Evolutionary conservation across 169 alveolate genomes (phyloP).

Genomic region (Cryptosporidium meleagridis): DNA sequence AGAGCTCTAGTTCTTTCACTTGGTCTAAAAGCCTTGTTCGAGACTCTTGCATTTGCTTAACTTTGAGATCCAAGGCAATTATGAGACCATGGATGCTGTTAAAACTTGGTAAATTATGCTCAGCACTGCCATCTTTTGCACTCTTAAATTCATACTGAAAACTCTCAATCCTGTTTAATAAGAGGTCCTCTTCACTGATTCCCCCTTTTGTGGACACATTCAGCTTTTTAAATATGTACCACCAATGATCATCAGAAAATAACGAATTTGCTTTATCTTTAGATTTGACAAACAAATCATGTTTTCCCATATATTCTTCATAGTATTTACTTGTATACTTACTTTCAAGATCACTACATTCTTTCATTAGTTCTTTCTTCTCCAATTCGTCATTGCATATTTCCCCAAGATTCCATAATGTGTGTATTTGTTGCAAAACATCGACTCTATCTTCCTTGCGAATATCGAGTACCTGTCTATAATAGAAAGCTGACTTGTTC

Average conservation of each 20-base stretch:
- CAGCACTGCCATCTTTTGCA: slow-evolving; percentile 19
- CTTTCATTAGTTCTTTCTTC: not conserved
- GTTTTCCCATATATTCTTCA: slow-evolving; percentile 15
- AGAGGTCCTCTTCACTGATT: not conserved
- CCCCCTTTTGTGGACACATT: not conserved
- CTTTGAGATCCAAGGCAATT: not conserved
- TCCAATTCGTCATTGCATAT: not conserved
- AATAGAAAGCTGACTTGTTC: not conserved
- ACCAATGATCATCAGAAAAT: slow-evolving; percentile 32
- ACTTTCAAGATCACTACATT: slow-evolving; percentile 21
- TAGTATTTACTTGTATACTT: slow-evolving; percentile 11
- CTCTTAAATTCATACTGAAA: slow-evolving; percentile 53
- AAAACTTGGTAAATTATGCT: slow-evolving; percentile 11
- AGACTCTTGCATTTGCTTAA: slow-evolving; percentile 9
- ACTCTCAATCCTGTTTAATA: slow-evolving; percentile 9
- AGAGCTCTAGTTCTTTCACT: not conserved
- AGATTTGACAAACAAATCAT: not conserved
- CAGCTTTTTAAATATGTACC: slow-evolving; percentile 15
- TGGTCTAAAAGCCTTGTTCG: not conserved
- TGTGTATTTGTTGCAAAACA: slow-evolving; percentile 54
- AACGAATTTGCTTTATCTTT: slow-evolving; percentile 34
- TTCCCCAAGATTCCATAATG: slow-evolving; percentile 54
- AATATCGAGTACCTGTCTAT: slow-evolving; percentile 55
- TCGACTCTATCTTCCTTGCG: slow-evolving; percentile 68
- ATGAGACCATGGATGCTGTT: slow-evolving; percentile 2